Conservation (phyloP, 2,329 filamentous ascomycete genomes). For the Xylaria sp. region DNA sequence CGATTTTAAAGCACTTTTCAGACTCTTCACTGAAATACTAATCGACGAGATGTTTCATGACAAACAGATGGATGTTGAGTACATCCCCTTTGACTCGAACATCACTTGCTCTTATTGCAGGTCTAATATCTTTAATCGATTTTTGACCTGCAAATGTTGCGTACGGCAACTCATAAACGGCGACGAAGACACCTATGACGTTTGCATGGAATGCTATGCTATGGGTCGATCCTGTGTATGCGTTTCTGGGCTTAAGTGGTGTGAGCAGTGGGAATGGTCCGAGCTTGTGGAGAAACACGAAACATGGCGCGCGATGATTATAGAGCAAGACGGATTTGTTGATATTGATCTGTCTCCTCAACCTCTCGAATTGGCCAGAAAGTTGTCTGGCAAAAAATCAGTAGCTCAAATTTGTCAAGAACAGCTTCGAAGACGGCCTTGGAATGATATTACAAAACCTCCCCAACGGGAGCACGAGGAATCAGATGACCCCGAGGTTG, state of each 20-base stretch:
- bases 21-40: slow-evolving; percentile 77
- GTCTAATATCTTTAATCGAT: slow-evolving; percentile 96
- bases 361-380: slow-evolving; percentile 72
- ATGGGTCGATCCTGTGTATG: slow-evolving; percentile 95
- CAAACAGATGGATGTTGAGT: slow-evolving; percentile 74
- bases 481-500: slow-evolving; percentile 58
- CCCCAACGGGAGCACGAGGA: slow-evolving; percentile 41
- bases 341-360: slow-evolving; percentile 70
- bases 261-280: slow-evolving; percentile 89
- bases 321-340: slow-evolving; percentile 72
- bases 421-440: slow-evolving; percentile 79
- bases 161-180: slow-evolving; percentile 69
- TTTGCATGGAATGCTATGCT: slow-evolving; percentile 98
- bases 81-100: slow-evolving; percentile 83
- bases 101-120: slow-evolving; percentile 96
- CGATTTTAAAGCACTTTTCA: slow-evolving; percentile 83
- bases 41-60: slow-evolving; percentile 84
- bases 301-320: slow-evolving; percentile 78
- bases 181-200: slow-evolving; percentile 85
- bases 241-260: slow-evolving; percentile 84
- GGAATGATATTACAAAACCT: slow-evolving; percentile 77
- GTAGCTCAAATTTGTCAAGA: slow-evolving; percentile 94
- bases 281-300: slow-evolving; percentile 81
- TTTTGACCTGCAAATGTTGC: slow-evolving; percentile 89
- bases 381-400: slow-evolving; percentile 73